A percentile compares a stretch with the other conserved stretches of the same genome.
These are phyloP conservation scores for Solanum neorickii DNA, from an alignment of 257 asterid genomes.

Conservation along the genomic window DNA sequence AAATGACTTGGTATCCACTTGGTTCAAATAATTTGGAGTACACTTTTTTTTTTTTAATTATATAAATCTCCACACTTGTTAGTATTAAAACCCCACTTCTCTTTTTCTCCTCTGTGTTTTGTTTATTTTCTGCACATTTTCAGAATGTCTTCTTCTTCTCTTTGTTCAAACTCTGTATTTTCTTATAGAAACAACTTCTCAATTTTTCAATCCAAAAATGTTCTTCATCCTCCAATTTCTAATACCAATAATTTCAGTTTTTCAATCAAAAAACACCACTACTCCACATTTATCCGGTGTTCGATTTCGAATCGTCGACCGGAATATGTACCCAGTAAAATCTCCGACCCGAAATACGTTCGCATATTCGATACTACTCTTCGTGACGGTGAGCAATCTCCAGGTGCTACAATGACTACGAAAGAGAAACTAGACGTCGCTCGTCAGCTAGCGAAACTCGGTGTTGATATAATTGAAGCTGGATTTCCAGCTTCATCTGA, in stretches of 20 bases:
- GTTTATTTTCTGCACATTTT: not conserved
- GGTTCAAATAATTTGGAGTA: not conserved
- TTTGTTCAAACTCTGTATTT: not conserved
- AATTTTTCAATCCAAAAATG: not conserved
- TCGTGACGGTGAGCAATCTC: constrained; percentile 98
- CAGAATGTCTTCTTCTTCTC: not conserved
- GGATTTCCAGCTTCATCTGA: constrained; percentile 94
- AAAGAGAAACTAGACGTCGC: constrained; percentile 87
- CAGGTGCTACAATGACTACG: constrained; percentile 97
- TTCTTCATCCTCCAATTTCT: not conserved
- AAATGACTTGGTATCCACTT: not conserved
- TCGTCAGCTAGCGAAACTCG: constrained; percentile 67
- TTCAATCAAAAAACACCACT: not conserved
- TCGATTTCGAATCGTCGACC: constrained; percentile 19
- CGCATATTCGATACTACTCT: constrained; percentile 94
- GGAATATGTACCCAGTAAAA: constrained; percentile 59
- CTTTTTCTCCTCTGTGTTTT: not conserved
- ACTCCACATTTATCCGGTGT: not conserved
- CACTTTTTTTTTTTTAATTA: no score
- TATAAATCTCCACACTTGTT: no score
- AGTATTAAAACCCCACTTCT: not conserved
- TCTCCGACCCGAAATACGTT: constrained; percentile 73
- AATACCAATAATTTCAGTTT: not conserved
- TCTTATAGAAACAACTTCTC: not conserved
- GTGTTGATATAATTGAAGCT: constrained; percentile 93